Conservation (phyloP, 2,329 filamentous ascomycete species). For the Aureobasidium pullulans region DNA sequence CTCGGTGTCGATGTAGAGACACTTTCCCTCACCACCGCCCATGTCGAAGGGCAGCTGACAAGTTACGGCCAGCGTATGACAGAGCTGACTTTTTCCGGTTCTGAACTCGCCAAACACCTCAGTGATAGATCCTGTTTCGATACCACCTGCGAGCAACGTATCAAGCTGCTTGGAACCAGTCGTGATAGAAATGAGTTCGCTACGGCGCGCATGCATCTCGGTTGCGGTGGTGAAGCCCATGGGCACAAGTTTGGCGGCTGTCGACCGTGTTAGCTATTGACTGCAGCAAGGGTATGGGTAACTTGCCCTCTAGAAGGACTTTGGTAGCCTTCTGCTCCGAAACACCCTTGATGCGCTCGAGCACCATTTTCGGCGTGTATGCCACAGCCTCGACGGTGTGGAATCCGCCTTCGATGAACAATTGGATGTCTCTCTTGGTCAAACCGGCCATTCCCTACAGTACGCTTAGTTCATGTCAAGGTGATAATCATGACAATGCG, state of each 20-base stretch:
- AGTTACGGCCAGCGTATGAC: slow-evolving; percentile 95
- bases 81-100: slow-evolving; percentile 97
- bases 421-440: slow-evolving; percentile 91
- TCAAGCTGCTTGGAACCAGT: slow-evolving; percentile 97
- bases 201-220: slow-evolving; percentile 95
- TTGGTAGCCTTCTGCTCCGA: slow-evolving; percentile 95
- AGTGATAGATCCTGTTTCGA: slow-evolving; percentile 96
- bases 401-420: slow-evolving; percentile 84
- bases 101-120: slow-evolving; percentile 98
- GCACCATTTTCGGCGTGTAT: slow-evolving; percentile 71
- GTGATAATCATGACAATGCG: slow-evolving; percentile 9
- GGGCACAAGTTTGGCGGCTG: slow-evolving; percentile 89
- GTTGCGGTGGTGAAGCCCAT: slow-evolving; percentile 99
- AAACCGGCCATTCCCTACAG: slow-evolving; percentile 76
- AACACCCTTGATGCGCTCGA: slow-evolving; percentile 96
- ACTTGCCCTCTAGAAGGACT: slow-evolving; percentile 74
- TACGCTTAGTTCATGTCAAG: slow-evolving; percentile 12
- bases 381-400: slow-evolving; percentile 95
- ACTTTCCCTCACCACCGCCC: slow-evolving; percentile 97
- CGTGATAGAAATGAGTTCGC: slow-evolving; percentile 94
- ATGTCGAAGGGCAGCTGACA: slow-evolving; percentile 98
- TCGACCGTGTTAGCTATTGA: slow-evolving; percentile 11
- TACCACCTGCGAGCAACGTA: slow-evolving; percentile 84
- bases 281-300: background rate
- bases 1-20: slow-evolving; percentile 96